These are phyloP conservation scores for Cutaneotrichosporon spelunceum DNA, from an alignment of 1,284 basidiomycete species.

Conservation along the genomic window DNA sequence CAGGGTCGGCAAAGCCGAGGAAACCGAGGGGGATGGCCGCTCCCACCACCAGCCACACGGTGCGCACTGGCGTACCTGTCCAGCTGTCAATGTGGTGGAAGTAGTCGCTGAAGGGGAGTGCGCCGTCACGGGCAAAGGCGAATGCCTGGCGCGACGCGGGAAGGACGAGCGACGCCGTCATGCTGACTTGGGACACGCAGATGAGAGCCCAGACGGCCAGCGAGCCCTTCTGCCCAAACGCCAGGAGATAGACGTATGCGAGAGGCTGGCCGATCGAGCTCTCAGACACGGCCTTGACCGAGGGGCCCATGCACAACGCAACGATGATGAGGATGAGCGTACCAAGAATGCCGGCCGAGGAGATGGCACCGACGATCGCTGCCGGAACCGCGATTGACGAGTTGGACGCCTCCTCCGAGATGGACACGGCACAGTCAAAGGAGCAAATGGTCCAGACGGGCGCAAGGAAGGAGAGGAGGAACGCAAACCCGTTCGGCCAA, in stretches of 20 bases:
- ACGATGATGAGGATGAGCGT: conserved; percentile 38
- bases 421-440: conserved; percentile 65
- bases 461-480: conserved; percentile 69
- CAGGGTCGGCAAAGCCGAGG: conserved; percentile 40
- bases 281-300: conserved; percentile 59
- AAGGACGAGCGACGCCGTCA: conserved; percentile 41
- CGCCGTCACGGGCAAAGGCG: conserved; percentile 64
- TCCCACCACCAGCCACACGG: conserved; percentile 44
- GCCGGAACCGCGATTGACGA: conserved; percentile 66
- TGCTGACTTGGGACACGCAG: conserved; percentile 29
- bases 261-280: conserved; percentile 66
- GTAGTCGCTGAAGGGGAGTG: conserved; percentile 67
- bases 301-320: conserved; percentile 56
- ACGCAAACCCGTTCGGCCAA: conserved; percentile 70
- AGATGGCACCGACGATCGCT: conserved; percentile 64
- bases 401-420: conserved; percentile 69
- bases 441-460: conserved; percentile 71
- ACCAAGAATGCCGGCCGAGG: conserved; percentile 62
- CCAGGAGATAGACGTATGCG: conserved; percentile 47
- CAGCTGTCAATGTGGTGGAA: conserved; percentile 49
- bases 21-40: conserved; percentile 39
- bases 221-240: conserved; percentile 49
- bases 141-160: conserved; percentile 61
- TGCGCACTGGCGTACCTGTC: conserved; percentile 39
- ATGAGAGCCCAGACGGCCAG: conserved; percentile 50